phyloP scores from a whole-genome alignment of 148 eudicot species.

The Rheum nobile region DNA sequence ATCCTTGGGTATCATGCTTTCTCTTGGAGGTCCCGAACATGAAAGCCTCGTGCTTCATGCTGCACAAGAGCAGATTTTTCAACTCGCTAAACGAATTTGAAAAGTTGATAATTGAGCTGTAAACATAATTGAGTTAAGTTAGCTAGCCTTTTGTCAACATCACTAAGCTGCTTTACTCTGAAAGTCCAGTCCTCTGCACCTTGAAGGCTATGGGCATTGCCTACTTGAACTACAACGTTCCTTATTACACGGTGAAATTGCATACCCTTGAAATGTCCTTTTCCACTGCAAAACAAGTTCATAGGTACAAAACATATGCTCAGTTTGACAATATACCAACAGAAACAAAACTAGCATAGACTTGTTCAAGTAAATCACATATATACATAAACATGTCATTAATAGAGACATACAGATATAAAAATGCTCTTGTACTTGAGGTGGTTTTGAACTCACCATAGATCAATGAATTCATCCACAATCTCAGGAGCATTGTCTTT shows the following conservation, averaged over 20 bases:
- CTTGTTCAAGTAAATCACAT: neutral
- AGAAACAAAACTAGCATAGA: neutral
- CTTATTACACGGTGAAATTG: conserved; percentile 78
- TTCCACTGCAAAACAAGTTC: conserved; percentile 44
- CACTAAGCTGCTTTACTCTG: conserved; percentile 63
- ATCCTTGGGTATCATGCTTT: conserved; percentile 43
- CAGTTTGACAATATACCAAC: neutral
- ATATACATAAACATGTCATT: neutral
- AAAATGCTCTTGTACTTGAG: neutral
- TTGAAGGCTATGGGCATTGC: conserved; percentile 50
- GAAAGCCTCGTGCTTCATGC: conserved; percentile 92
- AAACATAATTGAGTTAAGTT: neutral
- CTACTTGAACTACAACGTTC: conserved; percentile 86
- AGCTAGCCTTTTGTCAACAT: conserved; percentile 63
- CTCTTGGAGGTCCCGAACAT: conserved; percentile 86
- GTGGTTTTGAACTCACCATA: conserved; percentile 44
- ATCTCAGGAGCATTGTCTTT: conserved; percentile 76
- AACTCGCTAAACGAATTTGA: neutral
- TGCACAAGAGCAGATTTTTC: conserved; percentile 17
- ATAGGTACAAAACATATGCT: neutral
- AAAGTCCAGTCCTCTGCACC: conserved; percentile 73
- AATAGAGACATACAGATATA: neutral
- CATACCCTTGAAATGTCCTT: conserved; percentile 89
- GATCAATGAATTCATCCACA: conserved; percentile 66
- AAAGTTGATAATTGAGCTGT: neutral